These are phyloP conservation scores for Dictyostelium brefeldianum DNA, from an alignment of 78 protist species.

Conservation along the genomic window DNA sequence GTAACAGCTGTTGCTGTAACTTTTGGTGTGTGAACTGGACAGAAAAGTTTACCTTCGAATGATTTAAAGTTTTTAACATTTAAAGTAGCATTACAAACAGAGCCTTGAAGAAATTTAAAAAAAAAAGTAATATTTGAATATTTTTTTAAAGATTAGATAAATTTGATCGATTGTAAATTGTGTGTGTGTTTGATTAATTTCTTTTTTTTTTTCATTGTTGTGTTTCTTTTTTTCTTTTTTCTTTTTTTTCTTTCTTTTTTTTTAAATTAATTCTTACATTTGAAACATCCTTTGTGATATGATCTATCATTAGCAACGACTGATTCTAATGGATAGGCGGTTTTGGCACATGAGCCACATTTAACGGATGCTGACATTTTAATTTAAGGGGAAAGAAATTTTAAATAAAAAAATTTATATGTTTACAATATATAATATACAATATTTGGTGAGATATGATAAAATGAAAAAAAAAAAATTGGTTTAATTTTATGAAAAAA, in stretches of 20 bases:
- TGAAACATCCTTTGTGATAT: slow-evolving; percentile 80
- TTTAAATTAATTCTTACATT: slow-evolving; percentile 13
- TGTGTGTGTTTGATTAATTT: too few relatives aligned
- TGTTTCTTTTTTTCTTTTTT: background rate
- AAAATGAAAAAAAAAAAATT: background rate
- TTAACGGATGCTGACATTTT: slow-evolving; percentile 61
- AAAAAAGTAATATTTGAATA: background rate
- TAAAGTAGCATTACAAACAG: slow-evolving; percentile 54
- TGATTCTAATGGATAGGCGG: slow-evolving; percentile 83
- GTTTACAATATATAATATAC: background rate
- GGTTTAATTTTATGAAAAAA: background rate
- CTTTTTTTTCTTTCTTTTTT: background rate
- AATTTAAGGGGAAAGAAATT: background rate
- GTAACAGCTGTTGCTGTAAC: slow-evolving; percentile 70
- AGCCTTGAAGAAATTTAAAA: slow-evolving; percentile 51
- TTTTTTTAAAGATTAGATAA: background rate
- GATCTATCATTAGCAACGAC: slow-evolving; percentile 37
- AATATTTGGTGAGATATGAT: background rate
- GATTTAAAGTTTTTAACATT: slow-evolving; percentile 83
- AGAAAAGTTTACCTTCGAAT: slow-evolving; percentile 77
- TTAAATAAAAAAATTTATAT: too few relatives aligned
- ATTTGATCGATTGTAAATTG: too few relatives aligned
- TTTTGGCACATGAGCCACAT: slow-evolving; percentile 62
- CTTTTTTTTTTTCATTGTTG: background rate
- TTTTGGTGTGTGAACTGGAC: slow-evolving; percentile 85